These are phyloP conservation scores for Porogramme epimiltina DNA, from an alignment of 1,284 basidiomycete species.

Conservation along the genomic window DNA sequence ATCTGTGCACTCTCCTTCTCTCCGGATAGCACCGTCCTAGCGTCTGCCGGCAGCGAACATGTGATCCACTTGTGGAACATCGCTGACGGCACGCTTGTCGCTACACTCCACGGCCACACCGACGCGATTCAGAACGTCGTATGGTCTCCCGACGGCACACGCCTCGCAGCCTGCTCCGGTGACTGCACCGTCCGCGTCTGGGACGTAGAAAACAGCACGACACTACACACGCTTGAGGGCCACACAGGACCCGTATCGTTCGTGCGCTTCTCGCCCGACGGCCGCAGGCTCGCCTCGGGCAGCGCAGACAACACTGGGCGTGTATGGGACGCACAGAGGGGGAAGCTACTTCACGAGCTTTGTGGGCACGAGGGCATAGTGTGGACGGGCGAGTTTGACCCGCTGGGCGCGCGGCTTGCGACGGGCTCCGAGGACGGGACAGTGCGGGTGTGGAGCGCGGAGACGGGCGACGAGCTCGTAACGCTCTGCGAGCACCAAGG, in stretches of 20 bases:
- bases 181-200: conserved; percentile 2
- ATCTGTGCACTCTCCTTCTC: conserved; percentile 25
- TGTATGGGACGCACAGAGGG: conserved; percentile 19
- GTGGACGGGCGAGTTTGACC: conserved; percentile 25
- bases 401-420: conserved; percentile 23
- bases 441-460: conserved; percentile 21
- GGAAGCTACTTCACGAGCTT: conserved; percentile 6
- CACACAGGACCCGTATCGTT: conserved; percentile 21
- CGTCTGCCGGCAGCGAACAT: conserved; percentile 21
- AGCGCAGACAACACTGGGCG: conserved; percentile 18
- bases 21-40: conserved; percentile 19
- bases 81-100: conserved; percentile 6
- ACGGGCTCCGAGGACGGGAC: conserved; percentile 27
- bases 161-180: conserved; percentile 21
- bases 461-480: conserved; percentile 22
- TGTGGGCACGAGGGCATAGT: conserved; percentile 20
- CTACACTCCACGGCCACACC: conserved; percentile 16
- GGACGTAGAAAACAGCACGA: background rate
- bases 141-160: conserved; percentile 22
- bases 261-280: conserved; percentile 25
- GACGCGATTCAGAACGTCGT: conserved; percentile 18
- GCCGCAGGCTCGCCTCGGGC: conserved; percentile 18
- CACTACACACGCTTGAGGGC: background rate
- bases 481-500: conserved; percentile 16
- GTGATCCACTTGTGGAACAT: conserved; percentile 22